Conservation (phyloP, 202 grass and related monocot genomes). For the Carex arenaria region DNA sequence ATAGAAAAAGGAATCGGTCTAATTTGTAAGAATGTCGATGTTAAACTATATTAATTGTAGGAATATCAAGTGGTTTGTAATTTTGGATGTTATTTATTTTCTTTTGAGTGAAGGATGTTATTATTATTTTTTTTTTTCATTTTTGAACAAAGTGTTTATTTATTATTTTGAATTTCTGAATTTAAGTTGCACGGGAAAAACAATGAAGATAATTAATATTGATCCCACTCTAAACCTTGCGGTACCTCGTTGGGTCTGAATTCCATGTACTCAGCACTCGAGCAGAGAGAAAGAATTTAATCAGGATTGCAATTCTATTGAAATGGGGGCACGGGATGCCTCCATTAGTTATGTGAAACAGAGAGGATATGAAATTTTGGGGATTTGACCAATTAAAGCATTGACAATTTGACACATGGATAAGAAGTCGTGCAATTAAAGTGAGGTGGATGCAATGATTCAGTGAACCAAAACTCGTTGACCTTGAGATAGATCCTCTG, state of each 20-base stretch:
- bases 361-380: background rate
- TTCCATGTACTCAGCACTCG: background rate
- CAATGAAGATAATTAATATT: background rate
- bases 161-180: background rate
- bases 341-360: background rate
- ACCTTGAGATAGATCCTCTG: background rate
- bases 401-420: background rate
- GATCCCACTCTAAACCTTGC: too few species aligned
- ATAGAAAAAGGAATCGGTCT: too few species aligned
- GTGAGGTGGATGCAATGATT: background rate
- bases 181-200: background rate
- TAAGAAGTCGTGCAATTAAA: background rate
- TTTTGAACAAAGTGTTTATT: background rate
- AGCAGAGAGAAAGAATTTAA: background rate
- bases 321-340: background rate
- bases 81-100: background rate
- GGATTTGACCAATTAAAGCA: background rate
- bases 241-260: too few species aligned
- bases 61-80: background rate
- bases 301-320: background rate
- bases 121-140: background rate
- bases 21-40: background rate
- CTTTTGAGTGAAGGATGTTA: too few species aligned
- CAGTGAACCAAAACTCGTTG: background rate
- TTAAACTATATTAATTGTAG: too few species aligned